These are phyloP conservation scores for Cyberlindnera xishuangbannaensis DNA, from an alignment of 805 yeast species.

Conservation along the genomic window DNA sequence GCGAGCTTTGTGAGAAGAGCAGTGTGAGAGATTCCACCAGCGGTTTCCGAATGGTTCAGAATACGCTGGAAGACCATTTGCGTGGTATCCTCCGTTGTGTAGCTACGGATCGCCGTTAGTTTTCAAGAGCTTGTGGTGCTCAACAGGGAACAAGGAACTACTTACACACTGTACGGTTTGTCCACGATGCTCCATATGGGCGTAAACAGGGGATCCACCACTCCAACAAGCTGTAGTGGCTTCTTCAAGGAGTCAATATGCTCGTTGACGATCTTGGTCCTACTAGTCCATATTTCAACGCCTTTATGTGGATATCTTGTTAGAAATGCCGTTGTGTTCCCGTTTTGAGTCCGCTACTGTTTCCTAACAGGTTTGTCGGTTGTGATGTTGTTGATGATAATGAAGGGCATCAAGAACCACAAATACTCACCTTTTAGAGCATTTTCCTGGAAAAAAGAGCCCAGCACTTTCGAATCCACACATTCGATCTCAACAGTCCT, in stretches of 20 bases:
- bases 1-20: constrained; percentile 12
- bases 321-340: too few species aligned
- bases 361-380: too few species aligned
- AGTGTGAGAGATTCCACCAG: constrained; percentile 7
- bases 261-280: constrained; percentile 23
- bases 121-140: neutral
- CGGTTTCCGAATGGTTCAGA: constrained; percentile 14
- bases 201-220: constrained; percentile 19
- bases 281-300: constrained; percentile 22
- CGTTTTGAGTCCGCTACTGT: too few species aligned
- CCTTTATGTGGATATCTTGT: too few species aligned
- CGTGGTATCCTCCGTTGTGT: constrained; percentile 14
- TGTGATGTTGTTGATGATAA: too few species aligned
- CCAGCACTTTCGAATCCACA: too few species aligned
- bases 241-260: constrained; percentile 10
- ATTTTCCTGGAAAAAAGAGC: too few species aligned
- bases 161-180: constrained; percentile 24
- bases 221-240: constrained; percentile 9
- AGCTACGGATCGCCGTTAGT: too few species aligned
- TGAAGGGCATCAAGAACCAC: too few species aligned
- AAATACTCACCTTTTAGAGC: too few species aligned
- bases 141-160: neutral
- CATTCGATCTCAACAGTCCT: constrained; percentile 5
- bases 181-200: constrained; percentile 25
- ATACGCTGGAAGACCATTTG: constrained; percentile 12